Percentiles rank a stretch among this genome's conserved stretches.
Conservation (phyloP, 352 stramenopile genomes). For the Thalassiosira mediterranea region DNA sequence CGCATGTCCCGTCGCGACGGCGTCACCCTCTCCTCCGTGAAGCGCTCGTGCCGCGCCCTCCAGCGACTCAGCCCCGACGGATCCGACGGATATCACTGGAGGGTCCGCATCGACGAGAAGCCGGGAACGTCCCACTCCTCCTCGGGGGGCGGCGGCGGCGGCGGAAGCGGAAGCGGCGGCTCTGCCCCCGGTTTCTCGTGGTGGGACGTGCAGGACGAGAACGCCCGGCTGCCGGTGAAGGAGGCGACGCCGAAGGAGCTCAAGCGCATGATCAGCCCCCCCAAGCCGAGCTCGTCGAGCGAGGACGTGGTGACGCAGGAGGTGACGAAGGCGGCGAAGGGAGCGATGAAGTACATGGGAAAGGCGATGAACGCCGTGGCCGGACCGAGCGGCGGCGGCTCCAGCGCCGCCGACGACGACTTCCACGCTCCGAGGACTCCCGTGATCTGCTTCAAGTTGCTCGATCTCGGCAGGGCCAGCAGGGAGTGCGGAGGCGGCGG, state of each 20-base stretch:
- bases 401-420: slow-evolving; percentile 35
- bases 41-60: slow-evolving; percentile 60
- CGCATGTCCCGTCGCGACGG: slow-evolving; percentile 34
- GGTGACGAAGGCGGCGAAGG: slow-evolving; percentile 71
- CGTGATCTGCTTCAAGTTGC: slow-evolving; percentile 80
- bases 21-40: slow-evolving; percentile 37
- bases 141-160: background rate
- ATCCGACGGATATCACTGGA: slow-evolving; percentile 75
- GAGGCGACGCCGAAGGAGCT: slow-evolving; percentile 59
- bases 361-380: slow-evolving; percentile 71
- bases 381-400: background rate
- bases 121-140: slow-evolving; percentile 31
- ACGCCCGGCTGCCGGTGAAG: slow-evolving; percentile 73
- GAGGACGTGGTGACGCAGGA: slow-evolving; percentile 20
- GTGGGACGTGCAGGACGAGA: slow-evolving; percentile 84
- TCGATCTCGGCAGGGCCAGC: slow-evolving; percentile 69
- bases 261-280: slow-evolving; percentile 59
- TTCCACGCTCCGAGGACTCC: slow-evolving; percentile 34
- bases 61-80: slow-evolving; percentile 59
- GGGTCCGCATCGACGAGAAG: slow-evolving; percentile 79
- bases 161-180: background rate
- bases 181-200: slow-evolving; percentile 54
- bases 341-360: slow-evolving; percentile 73
- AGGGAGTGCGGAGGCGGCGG: slow-evolving; percentile 38
- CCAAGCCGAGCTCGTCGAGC: background rate